Evolutionary conservation across 2,329 filamentous ascomycete species (phyloP).

Genomic region (Aspergillus felis): DNA sequence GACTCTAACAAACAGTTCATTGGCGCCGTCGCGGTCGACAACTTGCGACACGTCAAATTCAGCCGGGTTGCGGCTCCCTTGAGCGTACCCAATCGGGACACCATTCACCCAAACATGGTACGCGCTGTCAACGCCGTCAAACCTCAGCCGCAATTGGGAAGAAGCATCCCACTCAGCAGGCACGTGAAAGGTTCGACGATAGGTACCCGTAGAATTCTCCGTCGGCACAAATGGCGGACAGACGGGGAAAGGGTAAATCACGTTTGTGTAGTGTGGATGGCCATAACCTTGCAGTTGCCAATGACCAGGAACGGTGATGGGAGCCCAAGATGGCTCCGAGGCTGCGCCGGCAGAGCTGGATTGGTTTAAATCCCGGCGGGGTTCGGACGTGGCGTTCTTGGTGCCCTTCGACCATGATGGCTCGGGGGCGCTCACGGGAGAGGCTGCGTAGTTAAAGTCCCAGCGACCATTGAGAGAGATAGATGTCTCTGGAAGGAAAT

Average conservation of each 20-base stretch:
- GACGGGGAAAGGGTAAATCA: conserved; percentile 62
- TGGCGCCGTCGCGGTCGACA: conserved; percentile 47
- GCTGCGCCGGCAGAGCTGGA: not conserved
- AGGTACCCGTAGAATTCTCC: conserved; percentile 63
- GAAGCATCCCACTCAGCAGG: conserved; percentile 46
- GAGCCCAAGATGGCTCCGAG: not conserved
- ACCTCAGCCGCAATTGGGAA: conserved; percentile 59
- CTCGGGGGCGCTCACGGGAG: conserved; percentile 36
- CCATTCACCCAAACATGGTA: conserved; percentile 69
- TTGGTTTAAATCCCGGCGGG: not conserved
- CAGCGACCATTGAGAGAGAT: conserved; percentile 52
- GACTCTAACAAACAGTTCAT: conserved; percentile 57
- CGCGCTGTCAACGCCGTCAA: conserved; percentile 68
- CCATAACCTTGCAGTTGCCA: conserved; percentile 70
- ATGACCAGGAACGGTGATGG: conserved; percentile 60
- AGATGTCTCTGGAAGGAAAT: conserved; percentile 49
- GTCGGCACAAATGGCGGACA: conserved; percentile 60
- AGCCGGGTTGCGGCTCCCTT: conserved; percentile 64
- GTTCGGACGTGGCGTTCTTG: not conserved
- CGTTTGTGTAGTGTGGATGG: conserved; percentile 65
- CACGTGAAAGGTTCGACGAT: conserved; percentile 54
- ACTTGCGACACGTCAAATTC: conserved; percentile 64
- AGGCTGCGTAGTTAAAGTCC: conserved; percentile 48
- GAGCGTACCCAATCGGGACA: conserved; percentile 60
- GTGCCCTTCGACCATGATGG: conserved; percentile 52